Conservation (phyloP, 2,329 filamentous ascomycete species). For the Penicillium janthinellum region DNA sequence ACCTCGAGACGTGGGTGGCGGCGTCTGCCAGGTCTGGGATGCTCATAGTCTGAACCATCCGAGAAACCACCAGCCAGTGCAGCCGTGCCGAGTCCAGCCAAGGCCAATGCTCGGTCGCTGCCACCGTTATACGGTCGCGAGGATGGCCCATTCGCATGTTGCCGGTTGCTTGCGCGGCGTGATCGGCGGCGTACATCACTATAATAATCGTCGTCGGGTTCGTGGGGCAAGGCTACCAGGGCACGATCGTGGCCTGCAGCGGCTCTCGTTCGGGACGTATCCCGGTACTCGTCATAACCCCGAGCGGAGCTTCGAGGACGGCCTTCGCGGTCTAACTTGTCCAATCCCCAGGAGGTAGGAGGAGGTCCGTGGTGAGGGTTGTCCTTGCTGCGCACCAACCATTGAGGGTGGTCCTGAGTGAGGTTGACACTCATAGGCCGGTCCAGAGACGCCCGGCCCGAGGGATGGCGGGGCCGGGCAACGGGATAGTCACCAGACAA, state of each 20-base stretch:
- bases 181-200: slow-evolving; percentile 40
- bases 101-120: slow-evolving; percentile 19
- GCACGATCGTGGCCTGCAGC: slow-evolving; percentile 44
- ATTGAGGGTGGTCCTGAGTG: slow-evolving; percentile 37
- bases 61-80: slow-evolving; percentile 40
- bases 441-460: slow-evolving; percentile 28
- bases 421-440: slow-evolving; percentile 45
- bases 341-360: slow-evolving; percentile 41
- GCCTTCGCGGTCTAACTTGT: slow-evolving; percentile 36
- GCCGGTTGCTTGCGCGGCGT: slow-evolving; percentile 24
- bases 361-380: slow-evolving; percentile 39
- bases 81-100: slow-evolving; percentile 39
- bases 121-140: slow-evolving; percentile 19
- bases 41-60: slow-evolving; percentile 35
- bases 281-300: slow-evolving; percentile 36
- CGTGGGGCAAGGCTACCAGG: slow-evolving; percentile 52
- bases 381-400: slow-evolving; percentile 28
- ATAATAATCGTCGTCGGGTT: slow-evolving; percentile 46
- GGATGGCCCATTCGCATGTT: slow-evolving; percentile 26
- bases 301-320: slow-evolving; percentile 28
- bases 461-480: slow-evolving; percentile 36
- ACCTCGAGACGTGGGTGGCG: slow-evolving; percentile 29
- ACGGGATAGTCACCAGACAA: slow-evolving; percentile 49
- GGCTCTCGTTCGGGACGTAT: slow-evolving; percentile 40
- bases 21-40: slow-evolving; percentile 20